Evolutionary conservation across 2,329 filamentous ascomycete genomes (phyloP).

Genomic region (Diaporthe citri): DNA sequence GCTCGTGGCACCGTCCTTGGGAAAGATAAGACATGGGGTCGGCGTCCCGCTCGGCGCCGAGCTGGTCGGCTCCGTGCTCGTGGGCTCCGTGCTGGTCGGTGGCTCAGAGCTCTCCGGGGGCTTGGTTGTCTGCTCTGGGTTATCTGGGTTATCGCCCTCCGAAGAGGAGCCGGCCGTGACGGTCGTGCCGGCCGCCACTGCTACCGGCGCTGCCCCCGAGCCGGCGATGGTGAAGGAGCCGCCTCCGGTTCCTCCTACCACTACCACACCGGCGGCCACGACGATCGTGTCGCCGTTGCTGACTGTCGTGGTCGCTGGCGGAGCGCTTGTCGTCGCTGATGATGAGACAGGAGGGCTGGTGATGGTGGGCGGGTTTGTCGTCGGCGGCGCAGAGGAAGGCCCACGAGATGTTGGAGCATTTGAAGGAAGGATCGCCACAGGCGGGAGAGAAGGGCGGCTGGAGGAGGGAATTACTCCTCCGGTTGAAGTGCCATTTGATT

Average conservation of each 20-base stretch:
- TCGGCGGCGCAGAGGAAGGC: constrained; percentile 9
- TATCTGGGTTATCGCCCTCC: background rate
- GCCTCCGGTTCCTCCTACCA: constrained; percentile 1
- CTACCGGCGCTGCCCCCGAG: background rate
- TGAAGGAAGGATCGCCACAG: background rate
- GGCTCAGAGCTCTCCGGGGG: constrained; percentile 2
- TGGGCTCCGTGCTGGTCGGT: constrained; percentile 9
- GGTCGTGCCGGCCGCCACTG: constrained; percentile 17
- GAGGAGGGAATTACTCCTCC: background rate
- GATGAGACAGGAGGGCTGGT: background rate
- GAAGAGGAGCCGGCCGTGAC: constrained; percentile 1
- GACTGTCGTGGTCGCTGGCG: constrained; percentile 19
- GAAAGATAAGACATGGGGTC: constrained; percentile 10
- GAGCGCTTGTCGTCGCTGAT: constrained; percentile 1
- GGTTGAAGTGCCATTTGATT: background rate
- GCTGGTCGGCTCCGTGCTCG: constrained; percentile 1
- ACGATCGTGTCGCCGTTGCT: constrained; percentile 22
- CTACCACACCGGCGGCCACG: constrained; percentile 3
- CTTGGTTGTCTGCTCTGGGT: background rate
- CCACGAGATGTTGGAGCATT: background rate
- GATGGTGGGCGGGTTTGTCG: constrained; percentile 3
- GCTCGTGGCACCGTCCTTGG: constrained; percentile 9
- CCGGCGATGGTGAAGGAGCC: constrained; percentile 17
- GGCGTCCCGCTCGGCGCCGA: constrained; percentile 16
- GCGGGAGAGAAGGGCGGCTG: constrained; percentile 2